Base-by-base conservation (phyloP, 768 basidiomycete genomes). In the Cystofilobasidium macerans region DNA sequence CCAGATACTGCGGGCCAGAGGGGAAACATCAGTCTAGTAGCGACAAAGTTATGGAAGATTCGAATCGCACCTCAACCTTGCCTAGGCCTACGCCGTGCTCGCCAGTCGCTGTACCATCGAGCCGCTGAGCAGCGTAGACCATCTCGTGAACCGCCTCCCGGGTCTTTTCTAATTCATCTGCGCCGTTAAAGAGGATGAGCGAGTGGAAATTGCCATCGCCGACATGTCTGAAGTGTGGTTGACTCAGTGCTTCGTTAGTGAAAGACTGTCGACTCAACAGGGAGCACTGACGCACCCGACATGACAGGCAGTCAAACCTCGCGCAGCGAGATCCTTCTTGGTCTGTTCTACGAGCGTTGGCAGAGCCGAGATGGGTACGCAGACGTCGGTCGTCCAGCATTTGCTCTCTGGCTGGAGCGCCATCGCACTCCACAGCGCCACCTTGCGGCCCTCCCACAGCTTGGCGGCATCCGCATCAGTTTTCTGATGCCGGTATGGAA, bases 381-480 rank as follows among this genome's bases (percentile, higher is more conserved):
- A 73, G 51, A 71, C 64, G 66, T 73, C 72, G 36, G 71, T 73
- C 32, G 69, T 72, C 70, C 71, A 59, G 57, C 53, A 57, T 30
- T 64, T 66, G 69, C 59, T 63, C 11, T 64, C 64, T 1, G 67
- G 67, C 30, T 54, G 20, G n/a, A 62, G 43, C 22, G 61, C 67
- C 47, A 68, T 62, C 0, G 67, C 67, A n/a, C 40, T 45, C 67
- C 67, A 68, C 3, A 68, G 61, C 0, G 87, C 86, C 71, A 88
- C 86, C 76, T 94, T 94, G 54, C 92, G 82, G 73, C 87, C 86
- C 71, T 86, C 82, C 87, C 91, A 94, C 9, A 94, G 73, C 59
- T 82, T 81, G 6, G 84, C 82, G 0, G 87, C 88, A 74, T 90
- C 87, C 61, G 85, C 78, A 20, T 62, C 61, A 3, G 47, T 61